Evolutionary conservation across 2,329 filamentous ascomycete species (phyloP).

Genomic region (Aphanoascus verrucosus): DNA sequence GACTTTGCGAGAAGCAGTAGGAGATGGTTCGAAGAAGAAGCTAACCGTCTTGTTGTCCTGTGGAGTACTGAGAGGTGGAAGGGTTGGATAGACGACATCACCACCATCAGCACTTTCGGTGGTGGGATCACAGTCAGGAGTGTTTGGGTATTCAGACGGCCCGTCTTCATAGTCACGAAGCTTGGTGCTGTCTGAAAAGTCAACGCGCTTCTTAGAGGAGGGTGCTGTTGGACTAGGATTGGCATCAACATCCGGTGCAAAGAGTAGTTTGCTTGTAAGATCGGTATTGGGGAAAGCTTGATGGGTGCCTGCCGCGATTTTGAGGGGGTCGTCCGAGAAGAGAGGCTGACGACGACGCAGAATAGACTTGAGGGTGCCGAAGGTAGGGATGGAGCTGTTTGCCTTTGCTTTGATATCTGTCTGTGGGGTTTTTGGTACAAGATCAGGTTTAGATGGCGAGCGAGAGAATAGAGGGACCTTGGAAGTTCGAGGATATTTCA

Average conservation of each 20-base stretch:
- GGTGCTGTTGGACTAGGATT: constrained; percentile 49
- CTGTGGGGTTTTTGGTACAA: constrained; percentile 35
- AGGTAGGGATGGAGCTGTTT: constrained; percentile 40
- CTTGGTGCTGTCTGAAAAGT: constrained; percentile 65
- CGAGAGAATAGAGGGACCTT: constrained; percentile 45
- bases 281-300: constrained; percentile 20
- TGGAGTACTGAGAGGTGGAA: constrained; percentile 30
- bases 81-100: constrained; percentile 27
- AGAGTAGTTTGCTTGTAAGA: constrained; percentile 18
- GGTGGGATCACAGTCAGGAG: constrained; percentile 14
- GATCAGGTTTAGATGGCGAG: constrained; percentile 43
- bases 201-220: constrained; percentile 65
- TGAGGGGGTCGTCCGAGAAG: constrained; percentile 48
- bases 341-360: constrained; percentile 50
- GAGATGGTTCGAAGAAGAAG: constrained; percentile 17
- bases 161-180: constrained; percentile 28
- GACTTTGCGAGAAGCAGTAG: constrained; percentile 35
- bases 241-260: constrained; percentile 19
- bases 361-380: constrained; percentile 50
- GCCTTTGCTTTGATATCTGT: constrained; percentile 39
- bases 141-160: constrained; percentile 34
- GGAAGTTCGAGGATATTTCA: constrained; percentile 44
- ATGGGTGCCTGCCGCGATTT: constrained; percentile 52
- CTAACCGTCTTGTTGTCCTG: constrained; percentile 17
- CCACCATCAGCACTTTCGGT: constrained; percentile 18